Conservation (phyloP, 2,329 filamentous ascomycete genomes). For the Cytospora chrysosperma region DNA sequence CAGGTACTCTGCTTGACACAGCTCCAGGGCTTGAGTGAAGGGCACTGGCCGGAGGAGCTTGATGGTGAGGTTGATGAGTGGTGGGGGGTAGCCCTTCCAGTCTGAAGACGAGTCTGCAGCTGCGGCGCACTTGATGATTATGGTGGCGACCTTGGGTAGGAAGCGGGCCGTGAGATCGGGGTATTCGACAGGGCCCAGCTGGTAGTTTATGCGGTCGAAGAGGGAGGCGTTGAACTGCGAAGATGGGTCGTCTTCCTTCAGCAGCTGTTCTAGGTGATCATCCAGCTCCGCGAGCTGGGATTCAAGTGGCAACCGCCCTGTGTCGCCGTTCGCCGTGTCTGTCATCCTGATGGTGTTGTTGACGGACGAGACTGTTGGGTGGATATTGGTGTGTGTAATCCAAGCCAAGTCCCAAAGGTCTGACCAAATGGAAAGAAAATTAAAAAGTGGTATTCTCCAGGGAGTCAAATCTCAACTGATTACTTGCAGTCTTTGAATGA, state of each 20-base stretch:
- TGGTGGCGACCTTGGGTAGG: constrained; percentile 52
- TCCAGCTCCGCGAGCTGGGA: constrained; percentile 49
- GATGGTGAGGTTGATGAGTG: constrained; percentile 52
- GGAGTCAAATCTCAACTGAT: not conserved
- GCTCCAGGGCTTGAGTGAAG: constrained; percentile 50
- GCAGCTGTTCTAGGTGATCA: constrained; percentile 52
- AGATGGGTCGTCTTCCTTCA: constrained; percentile 38
- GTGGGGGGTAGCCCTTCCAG: constrained; percentile 40
- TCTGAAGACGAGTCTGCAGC: constrained; percentile 27
- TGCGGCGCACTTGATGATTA: constrained; percentile 50
- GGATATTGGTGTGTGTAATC: not conserved
- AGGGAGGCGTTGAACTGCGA: constrained; percentile 47
- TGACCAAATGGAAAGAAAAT: not conserved
- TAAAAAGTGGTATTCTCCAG: not conserved
- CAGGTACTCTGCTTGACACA: constrained; percentile 52
- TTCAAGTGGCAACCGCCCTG: not conserved
- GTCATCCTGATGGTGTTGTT: constrained; percentile 2
- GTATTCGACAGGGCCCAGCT: constrained; percentile 21
- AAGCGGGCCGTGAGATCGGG: constrained; percentile 51
- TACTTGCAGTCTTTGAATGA: not conserved
- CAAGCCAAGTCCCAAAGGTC: not conserved
- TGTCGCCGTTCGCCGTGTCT: constrained; percentile 10
- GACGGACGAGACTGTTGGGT: not conserved
- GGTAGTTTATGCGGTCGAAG: constrained; percentile 43
- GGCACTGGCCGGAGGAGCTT: constrained; percentile 55